Evolutionary conservation across 768 basidiomycete genomes (phyloP).

Genomic region (Tephrocybe rancida): DNA sequence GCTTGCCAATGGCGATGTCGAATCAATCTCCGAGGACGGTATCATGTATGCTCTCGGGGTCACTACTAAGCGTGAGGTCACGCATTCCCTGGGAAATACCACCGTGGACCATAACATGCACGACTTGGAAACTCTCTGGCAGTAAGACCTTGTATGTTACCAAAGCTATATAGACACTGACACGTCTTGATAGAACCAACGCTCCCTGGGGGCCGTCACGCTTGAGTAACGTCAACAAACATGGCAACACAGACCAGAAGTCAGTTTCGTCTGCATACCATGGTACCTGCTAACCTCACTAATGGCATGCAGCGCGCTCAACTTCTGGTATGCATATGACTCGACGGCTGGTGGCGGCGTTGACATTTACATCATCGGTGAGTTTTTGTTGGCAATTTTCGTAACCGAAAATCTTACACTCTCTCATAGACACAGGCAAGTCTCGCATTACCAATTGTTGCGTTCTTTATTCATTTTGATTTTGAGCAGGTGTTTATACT

Average conservation of each 20-base stretch:
- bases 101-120: too few species aligned
- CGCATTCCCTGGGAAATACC: too few species aligned
- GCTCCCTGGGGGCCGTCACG: too few species aligned
- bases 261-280: background rate
- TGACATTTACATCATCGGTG: conserved; percentile 42
- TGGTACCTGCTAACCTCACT: background rate
- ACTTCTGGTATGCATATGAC: conserved; percentile 17
- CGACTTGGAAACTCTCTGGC: too few species aligned
- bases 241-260: conserved; percentile 15
- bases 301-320: too few species aligned
- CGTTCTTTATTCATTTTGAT: background rate
- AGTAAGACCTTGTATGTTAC: too few species aligned
- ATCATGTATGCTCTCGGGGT: too few species aligned
- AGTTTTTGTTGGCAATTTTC: background rate
- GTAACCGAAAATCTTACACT: background rate
- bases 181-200: too few species aligned
- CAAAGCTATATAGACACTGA: too few species aligned
- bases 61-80: too few species aligned
- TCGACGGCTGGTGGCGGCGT: conserved; percentile 14
- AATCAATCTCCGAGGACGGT: too few species aligned
- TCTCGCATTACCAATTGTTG: background rate
- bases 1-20: conserved; percentile 20
- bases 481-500: conserved; percentile 7
- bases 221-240: conserved; percentile 20
- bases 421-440: conserved; percentile 20